These are phyloP conservation scores for Peterozyma xylosa DNA, from an alignment of 805 yeast genomes.

Conservation along the genomic window DNA sequence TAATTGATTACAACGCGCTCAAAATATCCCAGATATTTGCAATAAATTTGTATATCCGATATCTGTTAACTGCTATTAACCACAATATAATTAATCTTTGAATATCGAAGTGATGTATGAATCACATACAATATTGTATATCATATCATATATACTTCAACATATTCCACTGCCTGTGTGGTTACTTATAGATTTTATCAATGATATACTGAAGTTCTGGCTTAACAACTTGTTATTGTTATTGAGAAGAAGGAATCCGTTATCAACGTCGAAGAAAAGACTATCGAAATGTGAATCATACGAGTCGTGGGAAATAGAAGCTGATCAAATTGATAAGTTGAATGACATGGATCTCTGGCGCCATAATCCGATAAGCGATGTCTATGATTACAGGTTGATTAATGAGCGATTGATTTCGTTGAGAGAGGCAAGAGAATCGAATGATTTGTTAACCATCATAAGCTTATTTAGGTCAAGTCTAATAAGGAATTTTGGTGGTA, in stretches of 20 bases:
- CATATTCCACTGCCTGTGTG: conserved; percentile 19
- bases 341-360: conserved; percentile 63
- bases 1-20: no score
- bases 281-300: conserved; percentile 47
- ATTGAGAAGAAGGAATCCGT: conserved; percentile 31
- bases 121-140: conserved; percentile 2
- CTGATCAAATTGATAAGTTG: conserved; percentile 39
- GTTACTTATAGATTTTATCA: conserved; percentile 24
- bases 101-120: conserved; percentile 1
- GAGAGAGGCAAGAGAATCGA: conserved; percentile 49
- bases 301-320: conserved; percentile 62
- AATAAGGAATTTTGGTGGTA: conserved; percentile 86
- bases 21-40: no score
- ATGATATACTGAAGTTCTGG: conserved; percentile 43
- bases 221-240: conserved; percentile 26
- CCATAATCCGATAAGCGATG: conserved; percentile 70
- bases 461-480: conserved; percentile 75
- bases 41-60: no score
- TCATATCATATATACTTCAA: conserved; percentile 4
- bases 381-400: conserved; percentile 80
- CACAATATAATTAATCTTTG: no score
- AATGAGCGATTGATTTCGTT: conserved; percentile 63
- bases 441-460: conserved; percentile 52
- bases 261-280: conserved; percentile 39
- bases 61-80: no score